These are phyloP conservation scores for Lasiodiplodia gonubiensis DNA, from an alignment of 2,329 filamentous ascomycete species.

Conservation along the genomic window DNA sequence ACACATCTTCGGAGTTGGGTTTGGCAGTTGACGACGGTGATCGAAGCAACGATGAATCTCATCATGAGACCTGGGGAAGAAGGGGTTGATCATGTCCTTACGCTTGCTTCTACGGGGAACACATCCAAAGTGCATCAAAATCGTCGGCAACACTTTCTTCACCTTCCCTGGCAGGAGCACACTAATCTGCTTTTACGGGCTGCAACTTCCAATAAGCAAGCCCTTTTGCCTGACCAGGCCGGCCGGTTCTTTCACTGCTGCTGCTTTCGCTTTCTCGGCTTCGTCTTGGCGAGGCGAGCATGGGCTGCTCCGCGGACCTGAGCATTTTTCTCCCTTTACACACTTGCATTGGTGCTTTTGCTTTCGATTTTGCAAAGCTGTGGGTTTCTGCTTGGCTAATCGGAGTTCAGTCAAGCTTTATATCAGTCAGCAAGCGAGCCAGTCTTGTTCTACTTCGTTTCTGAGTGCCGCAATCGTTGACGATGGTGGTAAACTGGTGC, in stretches of 20 bases:
- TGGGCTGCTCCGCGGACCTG: constrained; percentile 3
- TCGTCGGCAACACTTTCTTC: constrained; percentile 21
- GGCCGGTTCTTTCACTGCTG: constrained; percentile 16
- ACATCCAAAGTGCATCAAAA: constrained; percentile 20
- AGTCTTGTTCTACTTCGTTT: constrained; percentile 13
- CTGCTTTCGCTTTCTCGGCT: constrained; percentile 17
- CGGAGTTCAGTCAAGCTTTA: constrained; percentile 17
- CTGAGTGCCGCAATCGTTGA: constrained; percentile 11
- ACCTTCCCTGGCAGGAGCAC: constrained; percentile 9
- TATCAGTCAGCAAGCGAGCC: constrained; percentile 17
- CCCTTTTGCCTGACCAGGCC: not conserved
- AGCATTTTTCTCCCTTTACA: not conserved
- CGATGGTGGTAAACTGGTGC: constrained; percentile 2
- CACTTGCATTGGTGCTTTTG: not conserved
- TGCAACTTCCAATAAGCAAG: constrained; percentile 10
- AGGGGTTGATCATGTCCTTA: constrained; percentile 19
- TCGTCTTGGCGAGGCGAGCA: constrained; percentile 5
- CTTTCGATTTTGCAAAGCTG: constrained; percentile 22
- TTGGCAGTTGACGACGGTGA: constrained; percentile 22
- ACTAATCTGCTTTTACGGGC: not conserved
- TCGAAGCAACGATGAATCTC: constrained; percentile 20
- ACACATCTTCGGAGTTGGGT: constrained; percentile 26
- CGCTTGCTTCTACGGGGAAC: constrained; percentile 11
- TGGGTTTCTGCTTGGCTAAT: constrained; percentile 21
- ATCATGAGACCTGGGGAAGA: constrained; percentile 16